Percentiles rank a stretch among this genome's conserved stretches.
These are phyloP conservation scores for Suhomyces xylopsoci DNA, from an alignment of 805 yeast genomes.

Conservation along the genomic window DNA sequence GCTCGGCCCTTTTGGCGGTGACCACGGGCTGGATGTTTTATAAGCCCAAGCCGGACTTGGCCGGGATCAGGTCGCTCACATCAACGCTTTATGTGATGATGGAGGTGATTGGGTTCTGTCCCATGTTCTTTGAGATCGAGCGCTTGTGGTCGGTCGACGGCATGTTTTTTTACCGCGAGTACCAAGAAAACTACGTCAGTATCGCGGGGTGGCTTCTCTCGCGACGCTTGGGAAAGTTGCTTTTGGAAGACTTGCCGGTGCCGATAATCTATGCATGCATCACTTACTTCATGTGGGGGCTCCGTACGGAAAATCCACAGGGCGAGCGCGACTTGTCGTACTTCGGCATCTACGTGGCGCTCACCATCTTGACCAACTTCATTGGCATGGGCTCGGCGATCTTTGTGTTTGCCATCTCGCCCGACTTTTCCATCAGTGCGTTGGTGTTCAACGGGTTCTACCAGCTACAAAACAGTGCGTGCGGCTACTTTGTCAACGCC, in stretches of 20 bases:
- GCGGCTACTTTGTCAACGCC: slow-evolving; percentile 28
- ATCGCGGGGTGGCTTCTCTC: slow-evolving; percentile 64
- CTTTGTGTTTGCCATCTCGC: slow-evolving; percentile 19
- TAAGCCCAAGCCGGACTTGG: slow-evolving; percentile 54
- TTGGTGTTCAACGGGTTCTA: slow-evolving; percentile 18
- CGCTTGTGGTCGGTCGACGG: slow-evolving; percentile 41
- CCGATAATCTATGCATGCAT: slow-evolving; percentile 57
- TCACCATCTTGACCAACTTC: slow-evolving; percentile 15
- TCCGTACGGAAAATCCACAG: slow-evolving; percentile 33
- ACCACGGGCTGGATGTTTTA: slow-evolving; percentile 77
- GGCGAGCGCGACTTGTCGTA: slow-evolving; percentile 14
- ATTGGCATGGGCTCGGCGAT: slow-evolving; percentile 20
- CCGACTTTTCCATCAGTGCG: slow-evolving; percentile 18
- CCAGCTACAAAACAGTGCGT: slow-evolving; percentile 28
- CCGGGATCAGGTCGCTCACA: slow-evolving; percentile 62
- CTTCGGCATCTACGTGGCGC: slow-evolving; percentile 20
- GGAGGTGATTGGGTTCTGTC: slow-evolving; percentile 40
- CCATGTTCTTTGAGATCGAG: slow-evolving; percentile 38
- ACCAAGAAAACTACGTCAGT: slow-evolving; percentile 65
- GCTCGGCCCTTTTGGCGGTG: slow-evolving; percentile 49
- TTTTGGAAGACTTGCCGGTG: slow-evolving; percentile 67
- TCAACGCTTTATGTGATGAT: slow-evolving; percentile 35
- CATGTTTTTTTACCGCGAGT: slow-evolving; percentile 48
- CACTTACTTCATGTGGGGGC: slow-evolving; percentile 76
- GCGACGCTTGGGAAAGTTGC: slow-evolving; percentile 60